These are phyloP conservation scores for Fusarium temperatum DNA, from an alignment of 2,329 filamentous ascomycete genomes.

Conservation along the genomic window DNA sequence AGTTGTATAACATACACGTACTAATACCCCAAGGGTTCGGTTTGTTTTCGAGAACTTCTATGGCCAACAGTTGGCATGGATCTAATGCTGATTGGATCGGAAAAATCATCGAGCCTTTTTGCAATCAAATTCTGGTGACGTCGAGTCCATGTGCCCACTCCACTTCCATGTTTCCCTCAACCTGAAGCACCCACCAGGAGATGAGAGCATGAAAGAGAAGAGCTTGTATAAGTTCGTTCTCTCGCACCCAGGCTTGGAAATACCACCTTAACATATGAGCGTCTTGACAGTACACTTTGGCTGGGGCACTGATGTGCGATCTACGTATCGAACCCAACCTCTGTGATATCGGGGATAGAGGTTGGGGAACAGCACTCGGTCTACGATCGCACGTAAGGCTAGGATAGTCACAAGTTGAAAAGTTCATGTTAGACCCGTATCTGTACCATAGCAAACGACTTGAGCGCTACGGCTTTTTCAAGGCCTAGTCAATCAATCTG, in stretches of 20 bases:
- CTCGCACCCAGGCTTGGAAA: not conserved
- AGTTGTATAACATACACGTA: not conserved
- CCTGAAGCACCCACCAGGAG: not conserved
- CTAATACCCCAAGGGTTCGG: not conserved
- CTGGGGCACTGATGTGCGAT: not conserved
- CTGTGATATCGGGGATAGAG: not conserved
- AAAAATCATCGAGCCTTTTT: not conserved
- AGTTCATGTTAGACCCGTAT: constrained; percentile 69
- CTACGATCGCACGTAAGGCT: not conserved
- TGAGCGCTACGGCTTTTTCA: constrained; percentile 68
- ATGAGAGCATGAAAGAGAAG: not conserved
- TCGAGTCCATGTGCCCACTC: not conserved
- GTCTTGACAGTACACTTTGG: not conserved
- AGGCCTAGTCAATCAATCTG: constrained; percentile 66
- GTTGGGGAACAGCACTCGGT: not conserved
- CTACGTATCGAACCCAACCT: not conserved
- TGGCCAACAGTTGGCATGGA: no score
- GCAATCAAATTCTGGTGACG: not conserved
- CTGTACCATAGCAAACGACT: constrained; percentile 69
- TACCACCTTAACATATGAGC: not conserved
- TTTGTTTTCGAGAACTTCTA: not conserved
- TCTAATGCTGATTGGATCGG: not conserved
- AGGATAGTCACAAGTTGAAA: constrained; percentile 19
- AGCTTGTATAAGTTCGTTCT: not conserved
- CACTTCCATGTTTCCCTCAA: not conserved